These are phyloP conservation scores for Dendrobium chrysotoxum DNA, from an alignment of 106 monocot genomes.

Conservation along the genomic window DNA sequence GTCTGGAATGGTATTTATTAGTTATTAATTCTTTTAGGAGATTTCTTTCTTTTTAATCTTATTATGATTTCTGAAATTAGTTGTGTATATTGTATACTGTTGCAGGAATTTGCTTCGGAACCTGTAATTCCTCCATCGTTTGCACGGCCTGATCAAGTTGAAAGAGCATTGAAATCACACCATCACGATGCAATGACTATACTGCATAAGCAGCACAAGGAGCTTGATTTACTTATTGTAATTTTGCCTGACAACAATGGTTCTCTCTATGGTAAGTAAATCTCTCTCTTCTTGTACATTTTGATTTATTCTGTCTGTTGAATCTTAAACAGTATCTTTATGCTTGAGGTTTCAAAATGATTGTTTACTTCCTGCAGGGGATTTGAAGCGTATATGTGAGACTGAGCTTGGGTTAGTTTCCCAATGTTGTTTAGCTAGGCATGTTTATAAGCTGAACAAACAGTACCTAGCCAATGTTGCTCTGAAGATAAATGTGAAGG, in stretches of 20 bases:
- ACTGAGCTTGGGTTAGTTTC: constrained; percentile 71
- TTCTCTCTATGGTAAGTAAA: constrained; percentile 50
- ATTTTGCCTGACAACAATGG: constrained; percentile 70
- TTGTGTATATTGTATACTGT: not conserved
- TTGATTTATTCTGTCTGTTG: too few species aligned
- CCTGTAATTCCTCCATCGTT: constrained; percentile 35
- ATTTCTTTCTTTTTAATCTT: not conserved
- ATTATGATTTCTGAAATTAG: not conserved
- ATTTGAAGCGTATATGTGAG: constrained; percentile 73
- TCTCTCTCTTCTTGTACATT: not conserved
- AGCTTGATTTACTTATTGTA: constrained; percentile 61
- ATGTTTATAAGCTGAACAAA: constrained; percentile 44
- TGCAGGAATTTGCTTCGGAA: constrained; percentile 43
- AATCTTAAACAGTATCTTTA: too few species aligned
- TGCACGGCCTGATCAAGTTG: constrained; percentile 48
- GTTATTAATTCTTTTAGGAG: not conserved
- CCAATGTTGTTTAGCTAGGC: constrained; percentile 63
- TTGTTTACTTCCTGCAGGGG: constrained; percentile 23
- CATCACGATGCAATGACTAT: constrained; percentile 44
- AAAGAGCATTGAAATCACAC: constrained; percentile 38
- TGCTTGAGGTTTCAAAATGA: too few species aligned
- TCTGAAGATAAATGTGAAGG: constrained; percentile 83
- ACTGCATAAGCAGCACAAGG: constrained; percentile 23
- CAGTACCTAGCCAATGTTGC: constrained; percentile 70
- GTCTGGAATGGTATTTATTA: constrained; percentile 42